Conservation (phyloP, 306 rosid genomes). For the Castanospermum australe region DNA sequence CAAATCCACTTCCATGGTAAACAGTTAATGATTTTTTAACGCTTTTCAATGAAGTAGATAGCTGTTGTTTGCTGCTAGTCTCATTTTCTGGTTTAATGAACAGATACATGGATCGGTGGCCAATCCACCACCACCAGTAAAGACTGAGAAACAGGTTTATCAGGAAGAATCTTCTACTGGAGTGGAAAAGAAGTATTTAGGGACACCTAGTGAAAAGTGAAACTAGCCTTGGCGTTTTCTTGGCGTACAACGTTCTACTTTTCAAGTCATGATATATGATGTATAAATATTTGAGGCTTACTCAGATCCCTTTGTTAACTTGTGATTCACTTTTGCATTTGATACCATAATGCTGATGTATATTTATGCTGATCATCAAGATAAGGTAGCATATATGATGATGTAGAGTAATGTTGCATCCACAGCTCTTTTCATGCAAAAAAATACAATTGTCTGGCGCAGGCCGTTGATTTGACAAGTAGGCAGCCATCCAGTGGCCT, state of each 20-base stretch:
- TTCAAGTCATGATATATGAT: background rate
- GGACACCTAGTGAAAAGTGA: background rate
- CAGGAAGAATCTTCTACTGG: conserved; percentile 37
- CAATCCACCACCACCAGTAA: conserved; percentile 25
- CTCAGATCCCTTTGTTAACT: conserved; percentile 12
- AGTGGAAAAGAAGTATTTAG: conserved; percentile 16
- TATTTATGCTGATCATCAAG: background rate
- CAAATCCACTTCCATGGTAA: conserved; percentile 46
- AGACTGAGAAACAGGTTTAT: conserved; percentile 43
- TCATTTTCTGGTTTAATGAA: conserved; percentile 23
- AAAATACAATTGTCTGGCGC: background rate
- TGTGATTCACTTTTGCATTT: background rate
- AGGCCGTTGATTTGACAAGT: background rate
- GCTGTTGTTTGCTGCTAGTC: background rate
- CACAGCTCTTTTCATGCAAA: background rate
- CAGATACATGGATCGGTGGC: conserved; percentile 49
- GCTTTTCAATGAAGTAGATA: background rate
- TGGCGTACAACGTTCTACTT: background rate
- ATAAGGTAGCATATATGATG: background rate
- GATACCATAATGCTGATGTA: background rate
- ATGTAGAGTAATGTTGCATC: background rate
- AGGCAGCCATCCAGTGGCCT: background rate
- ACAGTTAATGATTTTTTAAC: conserved; percentile 6
- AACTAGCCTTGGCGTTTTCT: background rate
- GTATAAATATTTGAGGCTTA: conserved; percentile 15